Evolutionary conservation across 1,284 basidiomycete genomes (phyloP).

Genomic region (Rhodotorula sp.): DNA sequence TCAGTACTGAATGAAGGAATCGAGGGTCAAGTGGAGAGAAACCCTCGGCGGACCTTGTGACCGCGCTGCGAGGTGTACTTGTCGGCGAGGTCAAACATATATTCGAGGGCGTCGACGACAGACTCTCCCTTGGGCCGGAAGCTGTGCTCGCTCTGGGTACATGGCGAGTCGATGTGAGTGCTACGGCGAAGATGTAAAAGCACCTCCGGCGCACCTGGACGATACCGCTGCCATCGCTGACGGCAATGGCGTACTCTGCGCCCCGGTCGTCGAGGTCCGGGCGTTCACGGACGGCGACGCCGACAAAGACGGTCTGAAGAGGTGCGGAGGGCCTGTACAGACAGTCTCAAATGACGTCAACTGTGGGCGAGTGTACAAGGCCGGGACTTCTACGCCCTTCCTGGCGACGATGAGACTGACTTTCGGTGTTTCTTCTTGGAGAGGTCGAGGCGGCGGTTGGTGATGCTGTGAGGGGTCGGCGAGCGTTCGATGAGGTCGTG

Average conservation of each 20-base stretch:
- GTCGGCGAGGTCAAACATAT: constrained; percentile 20
- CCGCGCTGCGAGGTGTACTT: constrained; percentile 15
- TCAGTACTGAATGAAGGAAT: no score
- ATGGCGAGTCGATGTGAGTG: not conserved
- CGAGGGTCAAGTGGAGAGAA: no score
- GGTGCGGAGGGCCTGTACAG: constrained; percentile 4
- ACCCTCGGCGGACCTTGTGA: constrained; percentile 12
- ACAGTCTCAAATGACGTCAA: not conserved
- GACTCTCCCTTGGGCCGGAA: not conserved
- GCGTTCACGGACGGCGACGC: constrained; percentile 11
- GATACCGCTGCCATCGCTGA: constrained; percentile 13
- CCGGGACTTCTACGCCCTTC: no score
- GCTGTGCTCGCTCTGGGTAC: constrained; percentile 11
- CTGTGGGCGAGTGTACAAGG: no score
- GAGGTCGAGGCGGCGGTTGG: constrained; percentile 13
- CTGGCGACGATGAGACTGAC: not conserved
- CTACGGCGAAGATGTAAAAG: no score
- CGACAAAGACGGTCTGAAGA: constrained; percentile 13
- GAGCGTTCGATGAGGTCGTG: constrained; percentile 14
- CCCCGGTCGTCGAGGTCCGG: constrained; percentile 6
- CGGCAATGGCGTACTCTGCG: constrained; percentile 14
- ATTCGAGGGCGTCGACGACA: not conserved
- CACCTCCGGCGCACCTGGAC: constrained; percentile 1
- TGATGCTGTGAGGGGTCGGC: not conserved
- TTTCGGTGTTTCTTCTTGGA: constrained; percentile 17